Percentiles rank a stretch among this genome's conserved stretches.
phyloP scores from a whole-genome alignment of 345 rosid species.

The Rubroshorea leprosula region DNA sequence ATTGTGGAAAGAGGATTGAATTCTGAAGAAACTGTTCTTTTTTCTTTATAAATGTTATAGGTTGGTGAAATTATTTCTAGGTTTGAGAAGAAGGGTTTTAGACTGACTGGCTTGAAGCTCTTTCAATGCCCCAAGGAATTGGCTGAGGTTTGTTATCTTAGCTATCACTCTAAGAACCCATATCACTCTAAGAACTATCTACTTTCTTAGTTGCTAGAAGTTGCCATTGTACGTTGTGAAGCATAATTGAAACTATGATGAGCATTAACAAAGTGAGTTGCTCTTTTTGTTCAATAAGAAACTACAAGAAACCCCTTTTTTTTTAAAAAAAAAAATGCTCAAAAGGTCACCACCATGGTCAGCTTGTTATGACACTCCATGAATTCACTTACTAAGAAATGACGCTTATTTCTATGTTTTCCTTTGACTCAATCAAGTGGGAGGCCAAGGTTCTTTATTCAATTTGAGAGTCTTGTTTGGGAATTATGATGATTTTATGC shows the following conservation, averaged over 20 bases:
- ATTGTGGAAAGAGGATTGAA: too few species aligned
- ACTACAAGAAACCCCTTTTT: not conserved
- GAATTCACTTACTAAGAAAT: not conserved
- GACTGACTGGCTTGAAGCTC: slow-evolving; percentile 78
- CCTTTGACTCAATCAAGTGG: too few species aligned
- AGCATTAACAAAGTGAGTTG: not conserved
- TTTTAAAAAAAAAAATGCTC: too few species aligned
- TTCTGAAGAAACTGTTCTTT: too few species aligned
- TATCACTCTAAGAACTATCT: not conserved
- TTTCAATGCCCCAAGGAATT: slow-evolving; percentile 74
- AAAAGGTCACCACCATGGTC: too few species aligned
- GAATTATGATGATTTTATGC: not conserved
- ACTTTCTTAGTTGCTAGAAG: not conserved
- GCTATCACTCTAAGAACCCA: not conserved
- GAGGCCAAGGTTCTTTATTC: not conserved
- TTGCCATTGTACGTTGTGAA: not conserved
- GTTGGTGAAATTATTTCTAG: slow-evolving; percentile 95
- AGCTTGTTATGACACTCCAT: too few species aligned
- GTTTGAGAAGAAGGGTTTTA: slow-evolving; percentile 94
- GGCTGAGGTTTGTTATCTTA: slow-evolving; percentile 59
- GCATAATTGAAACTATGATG: not conserved
- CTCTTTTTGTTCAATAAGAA: not conserved
- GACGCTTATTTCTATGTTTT: too few species aligned
- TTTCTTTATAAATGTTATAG: slow-evolving; percentile 25
- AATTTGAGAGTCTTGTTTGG: not conserved